A percentile compares a stretch with the other conserved stretches of the same genome.
phyloP scores from a whole-genome alignment of 257 asterid species.

The Euphrasia confusa region DNA sequence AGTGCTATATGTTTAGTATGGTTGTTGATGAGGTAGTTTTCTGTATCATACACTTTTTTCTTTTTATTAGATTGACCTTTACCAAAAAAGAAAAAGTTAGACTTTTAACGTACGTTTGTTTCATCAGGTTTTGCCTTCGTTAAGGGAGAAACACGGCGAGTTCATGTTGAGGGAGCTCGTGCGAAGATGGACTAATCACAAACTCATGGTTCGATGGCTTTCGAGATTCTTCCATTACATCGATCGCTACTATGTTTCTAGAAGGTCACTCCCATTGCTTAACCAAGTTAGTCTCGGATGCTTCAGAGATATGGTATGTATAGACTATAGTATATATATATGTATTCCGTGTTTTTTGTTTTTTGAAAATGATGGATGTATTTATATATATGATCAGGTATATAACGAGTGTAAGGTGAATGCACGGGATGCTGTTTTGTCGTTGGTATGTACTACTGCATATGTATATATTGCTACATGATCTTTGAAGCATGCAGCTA shows the following conservation, averaged over 20 bases:
- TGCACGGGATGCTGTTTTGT: conserved; percentile 93
- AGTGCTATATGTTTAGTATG: too few relatives aligned
- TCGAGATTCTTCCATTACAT: conserved; percentile 87
- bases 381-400: too few relatives aligned
- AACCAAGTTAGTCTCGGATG: conserved; percentile 87
- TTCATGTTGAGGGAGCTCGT: conserved; percentile 96
- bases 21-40: too few relatives aligned
- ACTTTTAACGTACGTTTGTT: too few relatives aligned
- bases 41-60: too few relatives aligned
- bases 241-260: conserved; percentile 89
- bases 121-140: conserved; percentile 74
- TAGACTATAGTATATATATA: too few relatives aligned
- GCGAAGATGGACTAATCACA: conserved; percentile 88
- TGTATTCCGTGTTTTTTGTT: too few relatives aligned
- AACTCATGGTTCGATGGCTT: conserved; percentile 97
- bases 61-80: too few relatives aligned
- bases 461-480: too few relatives aligned
- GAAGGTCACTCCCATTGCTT: conserved; percentile 89
- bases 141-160: conserved; percentile 88
- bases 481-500: too few relatives aligned
- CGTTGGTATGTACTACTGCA: conserved; percentile 51
- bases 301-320: conserved; percentile 80
- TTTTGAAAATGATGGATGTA: too few relatives aligned
- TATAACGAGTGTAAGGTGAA: conserved; percentile 68
- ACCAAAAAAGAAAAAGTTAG: too few relatives aligned